phyloP scores from a whole-genome alignment of 2,329 filamentous ascomycete species.

The Xylariaceae sp. region DNA sequence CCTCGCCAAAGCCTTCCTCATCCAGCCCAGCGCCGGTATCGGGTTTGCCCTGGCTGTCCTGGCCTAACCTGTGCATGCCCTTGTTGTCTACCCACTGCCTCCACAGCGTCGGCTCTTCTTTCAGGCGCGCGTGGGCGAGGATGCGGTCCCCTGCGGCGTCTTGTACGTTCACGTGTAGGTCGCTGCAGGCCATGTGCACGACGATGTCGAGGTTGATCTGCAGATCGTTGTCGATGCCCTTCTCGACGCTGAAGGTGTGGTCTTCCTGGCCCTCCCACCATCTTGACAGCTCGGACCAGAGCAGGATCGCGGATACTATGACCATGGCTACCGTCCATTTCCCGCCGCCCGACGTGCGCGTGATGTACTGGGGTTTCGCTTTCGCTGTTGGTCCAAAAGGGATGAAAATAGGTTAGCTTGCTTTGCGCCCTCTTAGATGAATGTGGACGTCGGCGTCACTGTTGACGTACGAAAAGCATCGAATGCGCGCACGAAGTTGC shows the following conservation, averaged over 20 bases:
- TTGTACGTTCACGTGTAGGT: constrained; percentile 95
- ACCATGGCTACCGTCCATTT: constrained; percentile 89
- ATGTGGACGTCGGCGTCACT: constrained; percentile 16
- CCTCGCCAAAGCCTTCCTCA: constrained; percentile 67
- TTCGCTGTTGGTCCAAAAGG: constrained; percentile 59
- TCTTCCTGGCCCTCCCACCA: constrained; percentile 84
- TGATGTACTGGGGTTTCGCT: constrained; percentile 89
- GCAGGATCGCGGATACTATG: constrained; percentile 67
- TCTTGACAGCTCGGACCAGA: constrained; percentile 70
- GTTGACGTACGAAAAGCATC: constrained; percentile 82
- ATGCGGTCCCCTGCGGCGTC: constrained; percentile 92
- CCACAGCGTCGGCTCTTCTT: constrained; percentile 77
- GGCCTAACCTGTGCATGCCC: constrained; percentile 59
- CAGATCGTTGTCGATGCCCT: constrained; percentile 78
- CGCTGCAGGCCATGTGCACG: constrained; percentile 77
- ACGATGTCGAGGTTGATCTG: constrained; percentile 97
- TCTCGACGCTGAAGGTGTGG: constrained; percentile 91
- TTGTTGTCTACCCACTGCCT: constrained; percentile 70
- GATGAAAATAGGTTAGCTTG: constrained; percentile 23
- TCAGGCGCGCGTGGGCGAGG: constrained; percentile 69
- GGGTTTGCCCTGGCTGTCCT: constrained; percentile 51
- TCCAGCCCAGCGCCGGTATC: constrained; percentile 57
- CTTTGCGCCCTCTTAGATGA: background rate
- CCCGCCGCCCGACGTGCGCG: constrained; percentile 77
- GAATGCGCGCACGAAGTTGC: constrained; percentile 75